Evolutionary conservation across 805 yeast species (phyloP).

Genomic region (Scheffersomyces stipitis): DNA sequence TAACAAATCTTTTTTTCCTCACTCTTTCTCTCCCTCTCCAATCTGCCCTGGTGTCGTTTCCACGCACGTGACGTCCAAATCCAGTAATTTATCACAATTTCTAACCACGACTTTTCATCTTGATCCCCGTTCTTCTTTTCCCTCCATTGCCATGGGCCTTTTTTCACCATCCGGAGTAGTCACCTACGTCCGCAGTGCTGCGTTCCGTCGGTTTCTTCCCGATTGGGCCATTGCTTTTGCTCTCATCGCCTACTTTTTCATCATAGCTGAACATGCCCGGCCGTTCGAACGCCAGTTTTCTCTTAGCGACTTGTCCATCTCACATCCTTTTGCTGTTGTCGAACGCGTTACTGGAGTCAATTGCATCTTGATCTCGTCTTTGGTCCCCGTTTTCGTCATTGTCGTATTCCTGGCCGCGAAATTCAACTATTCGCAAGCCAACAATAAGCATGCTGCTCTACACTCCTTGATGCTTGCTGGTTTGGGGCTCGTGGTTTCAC

Average conservation of each 20-base stretch:
- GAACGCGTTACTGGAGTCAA: conserved; percentile 33
- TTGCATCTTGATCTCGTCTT: conserved; percentile 28
- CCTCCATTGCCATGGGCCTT: too few species aligned
- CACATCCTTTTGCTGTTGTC: conserved; percentile 33
- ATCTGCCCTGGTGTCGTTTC: too few species aligned
- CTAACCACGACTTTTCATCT: too few species aligned
- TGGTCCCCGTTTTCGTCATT: conserved; percentile 24
- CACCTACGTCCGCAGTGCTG: conserved; percentile 7
- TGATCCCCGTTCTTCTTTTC: too few species aligned
- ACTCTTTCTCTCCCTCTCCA: too few species aligned
- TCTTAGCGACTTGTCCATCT: conserved; percentile 29
- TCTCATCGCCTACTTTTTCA: conserved; percentile 26
- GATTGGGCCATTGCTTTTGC: conserved; percentile 32
- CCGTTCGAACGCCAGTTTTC: conserved; percentile 39
- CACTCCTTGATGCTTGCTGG: conserved; percentile 29
- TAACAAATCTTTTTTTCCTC: too few species aligned
- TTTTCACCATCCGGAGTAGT: background rate
- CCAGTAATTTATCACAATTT: too few species aligned
- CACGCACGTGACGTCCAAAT: too few species aligned
- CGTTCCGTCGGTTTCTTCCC: conserved; percentile 8
- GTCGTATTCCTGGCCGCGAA: conserved; percentile 9
- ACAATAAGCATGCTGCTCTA: conserved; percentile 9
- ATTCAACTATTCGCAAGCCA: background rate
- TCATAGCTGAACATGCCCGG: conserved; percentile 33
- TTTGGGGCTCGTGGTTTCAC: conserved; percentile 28